A percentile compares a stretch with the other conserved stretches of the same genome.
Conservation (phyloP, 495 filamentous ascomycete species). For the Lasiosphaeria miniovina region DNA sequence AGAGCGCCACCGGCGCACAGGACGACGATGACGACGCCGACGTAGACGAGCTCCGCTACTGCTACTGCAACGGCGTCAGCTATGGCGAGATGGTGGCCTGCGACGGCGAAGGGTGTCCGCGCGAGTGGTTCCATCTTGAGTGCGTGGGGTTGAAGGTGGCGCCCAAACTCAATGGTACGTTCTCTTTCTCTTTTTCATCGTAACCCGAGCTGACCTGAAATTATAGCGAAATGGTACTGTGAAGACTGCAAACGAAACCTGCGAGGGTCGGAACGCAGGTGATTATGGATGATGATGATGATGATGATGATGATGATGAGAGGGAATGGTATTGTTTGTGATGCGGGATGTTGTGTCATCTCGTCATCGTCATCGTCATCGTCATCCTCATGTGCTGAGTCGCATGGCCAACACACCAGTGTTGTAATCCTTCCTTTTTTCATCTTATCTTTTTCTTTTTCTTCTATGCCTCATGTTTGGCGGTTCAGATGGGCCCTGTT, state of each 20-base stretch:
- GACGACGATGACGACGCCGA: conserved; percentile 68
- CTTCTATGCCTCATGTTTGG: background rate
- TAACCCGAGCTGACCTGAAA: background rate
- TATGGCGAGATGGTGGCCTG: conserved; percentile 99
- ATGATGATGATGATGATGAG: background rate
- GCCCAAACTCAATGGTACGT: conserved; percentile 79
- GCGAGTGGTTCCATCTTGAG: conserved; percentile 94
- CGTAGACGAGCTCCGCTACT: conserved; percentile 82
- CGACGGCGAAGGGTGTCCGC: conserved; percentile 78
- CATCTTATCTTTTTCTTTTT: background rate
- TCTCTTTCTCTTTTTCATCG: conserved; percentile 8
- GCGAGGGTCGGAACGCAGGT: conserved; percentile 14
- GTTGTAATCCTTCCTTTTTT: background rate
- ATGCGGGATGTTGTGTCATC: background rate
- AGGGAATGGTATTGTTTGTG: background rate
- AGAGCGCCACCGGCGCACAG: conserved; percentile 25
- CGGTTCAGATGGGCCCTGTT: too few relatives aligned
- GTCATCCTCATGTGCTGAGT: too few relatives aligned
- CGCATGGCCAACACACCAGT: too few relatives aligned
- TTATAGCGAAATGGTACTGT: conserved; percentile 84
- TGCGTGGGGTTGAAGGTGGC: conserved; percentile 87
- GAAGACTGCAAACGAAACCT: conserved; percentile 66
- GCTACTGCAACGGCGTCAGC: conserved; percentile 87
- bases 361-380: background rate
- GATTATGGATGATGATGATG: background rate